Evolutionary conservation across 441 rosid species (phyloP).

Genomic region (Brassica balearica): DNA sequence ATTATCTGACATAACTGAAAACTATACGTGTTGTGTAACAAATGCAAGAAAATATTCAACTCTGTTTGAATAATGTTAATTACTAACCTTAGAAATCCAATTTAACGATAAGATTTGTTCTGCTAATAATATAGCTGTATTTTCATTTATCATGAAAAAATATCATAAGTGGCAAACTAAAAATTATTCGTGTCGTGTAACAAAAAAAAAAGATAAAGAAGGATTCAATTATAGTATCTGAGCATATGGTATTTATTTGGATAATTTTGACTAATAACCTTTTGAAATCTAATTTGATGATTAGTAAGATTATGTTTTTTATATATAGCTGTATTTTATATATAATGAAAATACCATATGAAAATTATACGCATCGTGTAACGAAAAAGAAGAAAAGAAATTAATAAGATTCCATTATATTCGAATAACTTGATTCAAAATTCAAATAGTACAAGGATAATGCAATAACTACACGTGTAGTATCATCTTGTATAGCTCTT

Average conservation of each 20-base stretch:
- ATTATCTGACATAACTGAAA: background rate
- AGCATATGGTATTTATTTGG: background rate
- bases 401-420: background rate
- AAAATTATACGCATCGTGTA: constrained; percentile 14
- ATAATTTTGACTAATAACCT: background rate
- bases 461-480: background rate
- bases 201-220: background rate
- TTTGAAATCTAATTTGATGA: background rate
- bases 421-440: background rate
- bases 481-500: background rate
- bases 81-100: background rate
- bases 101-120: background rate
- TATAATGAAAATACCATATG: constrained; percentile 1
- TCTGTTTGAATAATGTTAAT: background rate
- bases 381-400: background rate
- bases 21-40: background rate
- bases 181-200: background rate
- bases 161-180: background rate
- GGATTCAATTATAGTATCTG: background rate
- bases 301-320: background rate
- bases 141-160: background rate
- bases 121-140: background rate
- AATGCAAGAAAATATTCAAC: background rate
- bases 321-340: background rate
- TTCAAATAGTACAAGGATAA: background rate